phyloP scores from a whole-genome alignment of 139 green algal species.

The Deuterostichococcus epilithicus region DNA sequence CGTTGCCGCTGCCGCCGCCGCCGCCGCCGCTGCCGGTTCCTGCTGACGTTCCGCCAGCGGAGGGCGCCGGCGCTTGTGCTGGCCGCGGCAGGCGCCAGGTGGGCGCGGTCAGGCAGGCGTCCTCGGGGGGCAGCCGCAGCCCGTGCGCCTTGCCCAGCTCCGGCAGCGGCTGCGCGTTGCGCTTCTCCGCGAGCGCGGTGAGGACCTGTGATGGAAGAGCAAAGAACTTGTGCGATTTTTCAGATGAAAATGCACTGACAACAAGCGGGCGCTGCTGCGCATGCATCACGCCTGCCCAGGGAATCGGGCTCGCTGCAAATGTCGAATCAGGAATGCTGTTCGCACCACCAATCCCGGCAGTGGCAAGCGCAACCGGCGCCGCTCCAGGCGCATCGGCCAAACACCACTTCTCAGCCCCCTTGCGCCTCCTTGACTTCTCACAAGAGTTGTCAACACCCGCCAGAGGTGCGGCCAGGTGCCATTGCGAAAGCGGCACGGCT shows the following conservation, averaged over 20 bases:
- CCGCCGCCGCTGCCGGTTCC: too few species aligned
- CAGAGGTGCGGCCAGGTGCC: too few species aligned
- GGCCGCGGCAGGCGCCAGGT: background rate
- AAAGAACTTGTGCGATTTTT: background rate
- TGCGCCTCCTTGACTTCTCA: too few species aligned
- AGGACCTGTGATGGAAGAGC: slow-evolving; percentile 15
- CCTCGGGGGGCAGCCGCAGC: slow-evolving; percentile 8
- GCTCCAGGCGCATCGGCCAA: background rate
- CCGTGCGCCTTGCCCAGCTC: slow-evolving; percentile 21
- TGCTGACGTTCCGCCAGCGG: too few species aligned
- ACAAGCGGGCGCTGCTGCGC: background rate
- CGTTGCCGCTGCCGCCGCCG: too few species aligned
- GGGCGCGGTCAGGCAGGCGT: background rate
- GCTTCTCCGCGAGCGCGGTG: slow-evolving; percentile 24
- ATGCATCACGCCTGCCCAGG: background rate
- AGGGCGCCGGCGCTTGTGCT: background rate
- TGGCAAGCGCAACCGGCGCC: background rate
- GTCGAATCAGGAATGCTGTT: background rate
- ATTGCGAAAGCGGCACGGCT: background rate
- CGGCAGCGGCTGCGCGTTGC: slow-evolving; percentile 48
- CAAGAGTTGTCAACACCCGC: too few species aligned
- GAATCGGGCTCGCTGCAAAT: background rate
- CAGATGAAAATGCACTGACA: background rate
- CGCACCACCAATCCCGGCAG: background rate
- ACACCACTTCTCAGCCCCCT: too few species aligned